Percentiles rank a stretch among this genome's conserved stretches.
phyloP scores from a whole-genome alignment of 2,329 filamentous ascomycete genomes.

The Neonectria ditissima region DNA sequence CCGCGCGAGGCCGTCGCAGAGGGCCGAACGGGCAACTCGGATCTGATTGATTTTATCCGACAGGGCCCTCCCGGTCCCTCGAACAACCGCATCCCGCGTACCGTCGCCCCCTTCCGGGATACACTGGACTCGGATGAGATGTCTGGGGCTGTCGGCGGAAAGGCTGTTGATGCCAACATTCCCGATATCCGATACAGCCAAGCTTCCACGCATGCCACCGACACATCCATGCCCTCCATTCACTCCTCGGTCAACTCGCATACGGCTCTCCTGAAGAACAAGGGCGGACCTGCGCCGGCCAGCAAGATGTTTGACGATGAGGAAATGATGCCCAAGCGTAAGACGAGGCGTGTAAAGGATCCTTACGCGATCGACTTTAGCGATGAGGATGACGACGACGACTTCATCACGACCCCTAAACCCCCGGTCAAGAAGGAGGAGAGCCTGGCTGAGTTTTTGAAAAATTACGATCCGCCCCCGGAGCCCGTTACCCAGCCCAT shows the following conservation, averaged over 20 bases:
- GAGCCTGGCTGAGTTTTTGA: slow-evolving; percentile 79
- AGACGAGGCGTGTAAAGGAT: slow-evolving; percentile 82
- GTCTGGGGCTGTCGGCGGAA: slow-evolving; percentile 59
- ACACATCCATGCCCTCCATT: slow-evolving; percentile 65
- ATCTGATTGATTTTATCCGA: slow-evolving; percentile 95
- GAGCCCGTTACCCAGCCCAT: slow-evolving; percentile 55
- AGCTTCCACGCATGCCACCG: slow-evolving; percentile 67
- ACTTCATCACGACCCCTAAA: slow-evolving; percentile 53
- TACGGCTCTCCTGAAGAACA: slow-evolving; percentile 72
- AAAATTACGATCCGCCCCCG: slow-evolving; percentile 74
- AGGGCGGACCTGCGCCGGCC: slow-evolving; percentile 45
- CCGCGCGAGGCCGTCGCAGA: slow-evolving; percentile 78
- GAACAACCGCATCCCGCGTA: slow-evolving; percentile 78
- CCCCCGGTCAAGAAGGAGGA: slow-evolving; percentile 66
- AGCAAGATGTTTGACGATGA: slow-evolving; percentile 61
- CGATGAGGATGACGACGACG: slow-evolving; percentile 69
- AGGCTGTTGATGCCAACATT: slow-evolving; percentile 68
- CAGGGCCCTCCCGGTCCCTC: slow-evolving; percentile 77
- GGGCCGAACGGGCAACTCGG: slow-evolving; percentile 76
- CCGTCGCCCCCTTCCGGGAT: slow-evolving; percentile 85
- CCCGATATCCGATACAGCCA: slow-evolving; percentile 68
- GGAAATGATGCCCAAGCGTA: slow-evolving; percentile 74
- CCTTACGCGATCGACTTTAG: slow-evolving; percentile 93
- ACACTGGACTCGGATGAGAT: slow-evolving; percentile 90
- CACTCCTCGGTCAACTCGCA: slow-evolving; percentile 80